These are phyloP conservation scores for Sporopachydermia lactativora DNA, from an alignment of 805 yeast species.

Conservation along the genomic window DNA sequence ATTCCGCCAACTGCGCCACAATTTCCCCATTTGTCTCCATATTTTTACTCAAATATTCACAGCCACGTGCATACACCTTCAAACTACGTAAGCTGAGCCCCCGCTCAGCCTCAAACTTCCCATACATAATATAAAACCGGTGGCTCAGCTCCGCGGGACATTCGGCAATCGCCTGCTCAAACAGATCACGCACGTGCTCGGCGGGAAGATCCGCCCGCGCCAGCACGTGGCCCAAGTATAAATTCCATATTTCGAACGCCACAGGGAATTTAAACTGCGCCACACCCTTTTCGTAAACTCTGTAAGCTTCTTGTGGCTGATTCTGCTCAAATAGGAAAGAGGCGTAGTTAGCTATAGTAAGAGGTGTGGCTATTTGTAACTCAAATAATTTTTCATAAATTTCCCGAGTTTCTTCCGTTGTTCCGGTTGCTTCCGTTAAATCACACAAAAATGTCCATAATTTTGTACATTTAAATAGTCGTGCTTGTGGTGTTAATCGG, in stretches of 20 bases:
- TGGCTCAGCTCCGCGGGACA: conserved; percentile 37
- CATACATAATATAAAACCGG: conserved; percentile 38
- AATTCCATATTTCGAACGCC: conserved; percentile 57
- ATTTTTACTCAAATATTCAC: conserved; percentile 17
- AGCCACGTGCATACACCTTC: conserved; percentile 30
- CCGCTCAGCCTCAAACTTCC: conserved; percentile 41
- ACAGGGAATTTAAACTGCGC: conserved; percentile 43
- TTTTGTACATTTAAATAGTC: conserved; percentile 44
- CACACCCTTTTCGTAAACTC: conserved; percentile 58
- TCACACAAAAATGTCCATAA: conserved; percentile 70
- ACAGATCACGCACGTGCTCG: conserved; percentile 56
- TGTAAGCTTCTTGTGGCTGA: conserved; percentile 35
- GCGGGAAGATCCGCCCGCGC: conserved; percentile 15
- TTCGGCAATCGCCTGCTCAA: conserved; percentile 47
- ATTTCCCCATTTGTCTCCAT: too few relatives aligned
- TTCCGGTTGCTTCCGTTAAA: conserved; percentile 38
- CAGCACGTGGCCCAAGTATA: conserved; percentile 43
- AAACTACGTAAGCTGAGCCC: conserved; percentile 40
- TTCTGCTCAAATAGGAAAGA: conserved; percentile 36
- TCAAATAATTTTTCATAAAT: conserved; percentile 41
- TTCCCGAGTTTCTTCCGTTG: conserved; percentile 21
- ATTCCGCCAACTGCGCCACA: conserved; percentile 21
- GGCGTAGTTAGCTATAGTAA: conserved; percentile 53
- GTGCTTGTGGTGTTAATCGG: conserved; percentile 35
- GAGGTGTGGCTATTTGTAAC: conserved; percentile 55